These are phyloP conservation scores for Chrysochromulina tobinii DNA, from an alignment of 78 protist genomes.

Conservation along the genomic window DNA sequence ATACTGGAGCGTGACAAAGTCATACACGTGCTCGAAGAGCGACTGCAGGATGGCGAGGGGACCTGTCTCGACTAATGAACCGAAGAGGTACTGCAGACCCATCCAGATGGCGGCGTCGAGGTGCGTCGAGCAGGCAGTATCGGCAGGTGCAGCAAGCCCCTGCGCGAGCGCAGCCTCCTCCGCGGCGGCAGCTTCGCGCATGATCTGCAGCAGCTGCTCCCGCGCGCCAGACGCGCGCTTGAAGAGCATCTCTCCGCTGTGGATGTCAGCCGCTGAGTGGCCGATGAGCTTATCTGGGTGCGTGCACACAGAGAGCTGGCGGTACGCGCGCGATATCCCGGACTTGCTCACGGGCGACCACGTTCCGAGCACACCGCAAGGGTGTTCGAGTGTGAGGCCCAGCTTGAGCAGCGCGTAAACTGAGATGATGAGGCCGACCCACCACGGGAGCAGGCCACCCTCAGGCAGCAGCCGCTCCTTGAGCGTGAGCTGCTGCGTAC, in stretches of 20 bases:
- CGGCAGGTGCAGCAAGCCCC: neutral
- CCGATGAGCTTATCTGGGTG: neutral
- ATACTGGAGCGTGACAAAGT: neutral
- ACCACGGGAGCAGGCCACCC: neutral
- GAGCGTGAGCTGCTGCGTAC: no score
- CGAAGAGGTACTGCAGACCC: neutral
- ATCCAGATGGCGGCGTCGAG: neutral
- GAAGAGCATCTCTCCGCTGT: conserved; percentile 7
- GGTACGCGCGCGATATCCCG: neutral
- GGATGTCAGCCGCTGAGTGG: neutral
- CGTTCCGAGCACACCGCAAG: neutral
- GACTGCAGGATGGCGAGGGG: neutral
- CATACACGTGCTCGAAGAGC: neutral
- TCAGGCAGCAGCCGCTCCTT: neutral
- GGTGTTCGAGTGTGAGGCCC: neutral
- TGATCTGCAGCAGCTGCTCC: neutral
- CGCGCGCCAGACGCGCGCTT: neutral
- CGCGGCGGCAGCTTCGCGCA: neutral
- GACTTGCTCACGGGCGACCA: neutral
- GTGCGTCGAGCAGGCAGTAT: neutral
- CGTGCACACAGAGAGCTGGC: neutral
- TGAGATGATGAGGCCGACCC: neutral
- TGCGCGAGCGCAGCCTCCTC: neutral
- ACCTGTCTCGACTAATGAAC: no score
- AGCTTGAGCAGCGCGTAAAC: neutral